These are phyloP conservation scores for Pseudoturritis turrita DNA, from an alignment of 345 rosid species.

Conservation along the genomic window DNA sequence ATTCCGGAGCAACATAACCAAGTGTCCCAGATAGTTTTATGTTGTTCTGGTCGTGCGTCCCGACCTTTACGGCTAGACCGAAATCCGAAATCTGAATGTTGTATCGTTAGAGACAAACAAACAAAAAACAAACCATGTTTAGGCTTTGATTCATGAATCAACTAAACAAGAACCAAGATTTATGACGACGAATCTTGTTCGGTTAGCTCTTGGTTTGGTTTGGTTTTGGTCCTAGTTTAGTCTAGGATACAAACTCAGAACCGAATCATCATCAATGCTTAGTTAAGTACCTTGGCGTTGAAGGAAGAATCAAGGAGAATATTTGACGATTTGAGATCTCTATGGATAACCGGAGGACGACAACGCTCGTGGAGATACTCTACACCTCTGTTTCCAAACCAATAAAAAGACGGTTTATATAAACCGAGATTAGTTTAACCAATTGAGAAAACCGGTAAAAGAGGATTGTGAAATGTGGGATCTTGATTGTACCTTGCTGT, in stretches of 20 bases:
- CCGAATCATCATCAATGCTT: neutral
- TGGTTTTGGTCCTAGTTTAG: neutral
- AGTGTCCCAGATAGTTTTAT: slow-evolving; percentile 91
- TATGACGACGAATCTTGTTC: neutral
- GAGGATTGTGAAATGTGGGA: neutral
- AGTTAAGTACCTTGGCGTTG: slow-evolving; percentile 74
- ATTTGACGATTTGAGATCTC: slow-evolving; percentile 97
- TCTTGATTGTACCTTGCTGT: slow-evolving; percentile 61
- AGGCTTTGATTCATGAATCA: slow-evolving; percentile 1
- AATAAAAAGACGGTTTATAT: slow-evolving; percentile 2
- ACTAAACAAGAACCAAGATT: neutral
- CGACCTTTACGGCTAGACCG: slow-evolving; percentile 83
- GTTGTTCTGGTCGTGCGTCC: slow-evolving; percentile 52
- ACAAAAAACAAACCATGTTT: neutral
- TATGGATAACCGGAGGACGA: slow-evolving; percentile 88
- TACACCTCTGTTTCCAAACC: slow-evolving; percentile 72
- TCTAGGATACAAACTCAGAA: neutral
- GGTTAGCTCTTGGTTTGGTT: slow-evolving; percentile 6
- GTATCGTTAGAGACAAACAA: neutral
- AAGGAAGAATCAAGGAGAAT: slow-evolving; percentile 84
- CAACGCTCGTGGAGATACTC: slow-evolving; percentile 92
- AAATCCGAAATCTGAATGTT: slow-evolving; percentile 86
- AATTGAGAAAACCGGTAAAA: neutral
- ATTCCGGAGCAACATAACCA: slow-evolving; percentile 96
- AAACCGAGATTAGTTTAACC: neutral